A percentile compares a stretch with the other conserved stretches of the same genome.
phyloP scores from a whole-genome alignment of 2,329 filamentous ascomycete genomes.

The Trichoderma guizhouense region DNA sequence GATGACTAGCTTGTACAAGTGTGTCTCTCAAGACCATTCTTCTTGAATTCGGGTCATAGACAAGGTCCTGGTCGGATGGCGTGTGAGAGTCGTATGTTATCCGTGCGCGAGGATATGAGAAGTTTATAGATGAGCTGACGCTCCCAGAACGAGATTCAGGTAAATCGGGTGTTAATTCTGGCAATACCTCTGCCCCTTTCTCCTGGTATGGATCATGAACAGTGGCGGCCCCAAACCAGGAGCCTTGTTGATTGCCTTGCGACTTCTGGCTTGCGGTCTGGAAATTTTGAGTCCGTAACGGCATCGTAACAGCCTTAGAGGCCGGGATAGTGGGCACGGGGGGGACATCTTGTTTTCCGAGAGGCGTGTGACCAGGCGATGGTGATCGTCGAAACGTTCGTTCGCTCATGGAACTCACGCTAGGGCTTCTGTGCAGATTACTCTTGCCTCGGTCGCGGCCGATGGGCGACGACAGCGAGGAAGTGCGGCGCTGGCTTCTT shows the following conservation, averaged over 20 bases:
- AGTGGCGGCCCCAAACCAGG: constrained; percentile 49
- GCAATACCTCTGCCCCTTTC: constrained; percentile 42
- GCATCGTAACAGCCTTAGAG: constrained; percentile 26
- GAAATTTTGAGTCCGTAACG: constrained; percentile 48
- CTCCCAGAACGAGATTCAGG: constrained; percentile 40
- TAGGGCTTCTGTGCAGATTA: constrained; percentile 61
- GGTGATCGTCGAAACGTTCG: constrained; percentile 81
- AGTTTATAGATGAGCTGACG: constrained; percentile 55
- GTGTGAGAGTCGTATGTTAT: constrained; percentile 30
- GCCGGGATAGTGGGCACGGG: constrained; percentile 72
- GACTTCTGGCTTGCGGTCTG: constrained; percentile 53
- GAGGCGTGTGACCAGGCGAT: constrained; percentile 52
- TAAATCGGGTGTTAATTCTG: constrained; percentile 30
- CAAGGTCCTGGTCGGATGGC: constrained; percentile 44
- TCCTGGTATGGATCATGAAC: constrained; percentile 42
- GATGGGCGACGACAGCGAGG: constrained; percentile 66
- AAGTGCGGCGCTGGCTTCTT: constrained; percentile 70
- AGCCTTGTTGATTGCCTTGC: constrained; percentile 37
- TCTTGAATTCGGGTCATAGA: constrained; percentile 64
- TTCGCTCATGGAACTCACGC: constrained; percentile 81
- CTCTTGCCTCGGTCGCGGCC: constrained; percentile 43
- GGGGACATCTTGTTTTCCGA: constrained; percentile 51
- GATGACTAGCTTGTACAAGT: constrained; percentile 30
- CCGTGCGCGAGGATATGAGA: constrained; percentile 53
- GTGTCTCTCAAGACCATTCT: constrained; percentile 54